Conservation (phyloP, 352 stramenopile species). For the Globisporangium takayamanum region DNA sequence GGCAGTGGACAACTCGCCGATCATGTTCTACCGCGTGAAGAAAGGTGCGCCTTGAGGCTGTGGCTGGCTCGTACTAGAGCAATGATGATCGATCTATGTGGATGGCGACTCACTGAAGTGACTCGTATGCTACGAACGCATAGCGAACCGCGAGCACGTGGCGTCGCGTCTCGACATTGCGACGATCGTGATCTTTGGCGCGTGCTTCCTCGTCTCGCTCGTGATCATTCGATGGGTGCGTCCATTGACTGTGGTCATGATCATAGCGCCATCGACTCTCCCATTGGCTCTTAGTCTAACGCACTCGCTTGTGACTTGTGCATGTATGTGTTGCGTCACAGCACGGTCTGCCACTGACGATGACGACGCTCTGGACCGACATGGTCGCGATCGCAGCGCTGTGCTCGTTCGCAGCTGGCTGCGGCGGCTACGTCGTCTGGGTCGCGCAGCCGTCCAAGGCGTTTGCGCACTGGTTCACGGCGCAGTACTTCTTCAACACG, state of each 20-base stretch:
- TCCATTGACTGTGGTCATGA: not conserved
- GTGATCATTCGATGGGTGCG: constrained; percentile 75
- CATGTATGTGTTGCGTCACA: constrained; percentile 1
- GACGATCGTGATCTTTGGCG: constrained; percentile 64
- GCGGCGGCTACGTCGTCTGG: constrained; percentile 77
- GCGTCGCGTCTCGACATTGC: constrained; percentile 59
- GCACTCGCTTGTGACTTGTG: not conserved
- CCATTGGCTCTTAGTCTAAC: not conserved
- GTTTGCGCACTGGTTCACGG: constrained; percentile 81
- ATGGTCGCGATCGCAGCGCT: constrained; percentile 77
- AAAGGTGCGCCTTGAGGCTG: constrained; percentile 15
- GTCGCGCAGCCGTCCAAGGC: constrained; percentile 75
- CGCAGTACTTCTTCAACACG: constrained; percentile 86
- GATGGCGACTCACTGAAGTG: not conserved
- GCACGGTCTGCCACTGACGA: constrained; percentile 75
- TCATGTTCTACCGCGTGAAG: constrained; percentile 33
- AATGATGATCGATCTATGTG: not conserved
- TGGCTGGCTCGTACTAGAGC: not conserved
- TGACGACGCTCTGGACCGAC: constrained; percentile 81
- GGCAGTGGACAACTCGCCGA: constrained; percentile 56
- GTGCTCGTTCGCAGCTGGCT: constrained; percentile 78
- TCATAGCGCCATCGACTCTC: not conserved
- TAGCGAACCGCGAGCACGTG: constrained; percentile 44
- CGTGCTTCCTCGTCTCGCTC: constrained; percentile 76
- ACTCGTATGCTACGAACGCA: not conserved